Conservation (phyloP, 768 basidiomycete genomes). For the Russula vinacea region DNA sequence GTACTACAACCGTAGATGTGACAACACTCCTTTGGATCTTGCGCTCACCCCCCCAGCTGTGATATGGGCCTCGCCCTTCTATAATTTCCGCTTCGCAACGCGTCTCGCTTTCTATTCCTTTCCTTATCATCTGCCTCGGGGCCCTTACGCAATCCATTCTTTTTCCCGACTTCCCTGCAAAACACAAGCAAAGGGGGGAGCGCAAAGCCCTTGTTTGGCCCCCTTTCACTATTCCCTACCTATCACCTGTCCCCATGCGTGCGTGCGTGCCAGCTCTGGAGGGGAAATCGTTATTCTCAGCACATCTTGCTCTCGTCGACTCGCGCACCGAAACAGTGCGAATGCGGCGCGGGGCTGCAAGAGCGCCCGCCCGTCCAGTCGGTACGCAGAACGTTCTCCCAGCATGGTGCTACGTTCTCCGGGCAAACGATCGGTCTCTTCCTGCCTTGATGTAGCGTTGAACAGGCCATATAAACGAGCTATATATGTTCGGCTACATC, state of each 20-base stretch:
- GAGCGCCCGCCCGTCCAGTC: constrained; percentile 5
- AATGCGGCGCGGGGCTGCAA: constrained; percentile 12
- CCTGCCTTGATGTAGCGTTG: constrained; percentile 5
- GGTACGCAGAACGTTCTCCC: constrained; percentile 7
- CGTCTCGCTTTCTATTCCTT: constrained; percentile 4
- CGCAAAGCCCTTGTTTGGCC: constrained; percentile 1
- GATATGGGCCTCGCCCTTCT: not conserved
- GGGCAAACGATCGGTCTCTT: not conserved
- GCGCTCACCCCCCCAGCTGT: not conserved
- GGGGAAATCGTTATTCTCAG: constrained; percentile 3
- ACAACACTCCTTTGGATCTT: constrained; percentile 8
- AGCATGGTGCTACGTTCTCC: not conserved
- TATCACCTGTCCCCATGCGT: constrained; percentile 10
- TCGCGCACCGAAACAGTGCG: constrained; percentile 14
- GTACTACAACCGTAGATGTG: constrained; percentile 12
- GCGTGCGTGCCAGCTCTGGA: not conserved
- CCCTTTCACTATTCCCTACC: constrained; percentile 12
- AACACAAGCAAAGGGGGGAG: not conserved
- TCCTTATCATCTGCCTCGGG: constrained; percentile 3
- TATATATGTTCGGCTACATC: not conserved
- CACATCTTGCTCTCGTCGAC: not conserved
- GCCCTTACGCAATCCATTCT: not conserved
- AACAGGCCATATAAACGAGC: not conserved
- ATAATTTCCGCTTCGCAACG: constrained; percentile 20
- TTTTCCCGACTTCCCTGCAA: not conserved